Conservation (phyloP, 495 filamentous ascomycete species). For the Extremus antarcticus region DNA sequence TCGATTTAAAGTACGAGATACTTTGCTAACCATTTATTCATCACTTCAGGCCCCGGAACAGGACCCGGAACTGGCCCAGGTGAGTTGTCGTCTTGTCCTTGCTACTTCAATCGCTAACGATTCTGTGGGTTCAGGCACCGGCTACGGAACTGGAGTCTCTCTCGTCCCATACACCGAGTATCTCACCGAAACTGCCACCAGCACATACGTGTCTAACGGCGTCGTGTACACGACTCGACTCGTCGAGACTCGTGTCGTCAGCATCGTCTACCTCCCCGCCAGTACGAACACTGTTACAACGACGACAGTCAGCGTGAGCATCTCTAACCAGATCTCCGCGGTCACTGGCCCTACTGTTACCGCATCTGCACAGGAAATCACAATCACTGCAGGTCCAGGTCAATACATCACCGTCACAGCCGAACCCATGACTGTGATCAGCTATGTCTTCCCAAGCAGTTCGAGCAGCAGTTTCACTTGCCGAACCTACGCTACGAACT, state of each 20-base stretch:
- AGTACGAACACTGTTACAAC: conserved; percentile 6
- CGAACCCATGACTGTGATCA: background rate
- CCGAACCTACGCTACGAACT: conserved; percentile 17
- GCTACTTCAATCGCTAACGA: background rate
- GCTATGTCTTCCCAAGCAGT: background rate
- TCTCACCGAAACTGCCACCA: background rate
- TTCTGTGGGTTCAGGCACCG: background rate
- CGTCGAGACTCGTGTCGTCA: conserved; percentile 10
- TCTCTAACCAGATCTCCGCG: background rate
- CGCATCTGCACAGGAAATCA: background rate
- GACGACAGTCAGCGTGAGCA: conserved; percentile 3
- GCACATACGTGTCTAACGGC: conserved; percentile 6
- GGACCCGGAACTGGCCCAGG: conserved; percentile 3
- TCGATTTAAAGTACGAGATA: too few species aligned
- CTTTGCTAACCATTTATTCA: too few species aligned
- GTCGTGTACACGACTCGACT: conserved; percentile 13
- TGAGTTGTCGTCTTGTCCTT: background rate
- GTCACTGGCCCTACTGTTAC: conserved; percentile 1
- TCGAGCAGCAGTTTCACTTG: conserved; percentile 13
- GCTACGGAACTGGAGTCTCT: conserved; percentile 1
- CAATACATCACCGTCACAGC: conserved; percentile 10
- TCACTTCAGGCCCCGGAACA: conserved; percentile 1
- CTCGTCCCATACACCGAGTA: background rate
- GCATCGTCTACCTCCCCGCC: background rate
- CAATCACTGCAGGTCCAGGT: conserved; percentile 9